These are phyloP conservation scores for Candida sojae DNA, from an alignment of 1,139 yeast species.

Conservation along the genomic window DNA sequence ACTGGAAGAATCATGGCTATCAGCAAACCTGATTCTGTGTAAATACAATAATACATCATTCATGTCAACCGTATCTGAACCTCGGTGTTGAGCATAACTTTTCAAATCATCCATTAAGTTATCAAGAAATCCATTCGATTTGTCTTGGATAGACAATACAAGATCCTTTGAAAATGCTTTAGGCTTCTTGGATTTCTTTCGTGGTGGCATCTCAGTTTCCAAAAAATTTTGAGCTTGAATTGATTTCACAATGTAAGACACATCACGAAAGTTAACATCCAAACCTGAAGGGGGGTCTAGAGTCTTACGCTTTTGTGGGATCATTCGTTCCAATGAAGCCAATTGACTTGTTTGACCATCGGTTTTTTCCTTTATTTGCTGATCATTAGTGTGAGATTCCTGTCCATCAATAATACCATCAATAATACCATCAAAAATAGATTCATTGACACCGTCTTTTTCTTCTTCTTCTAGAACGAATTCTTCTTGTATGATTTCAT, in stretches of 20 bases:
- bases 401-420: conserved; percentile 4
- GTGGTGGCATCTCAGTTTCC: not conserved
- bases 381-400: not conserved
- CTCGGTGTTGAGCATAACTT: conserved; percentile 36
- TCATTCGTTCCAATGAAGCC: not conserved
- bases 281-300: not conserved
- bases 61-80: conserved; percentile 27
- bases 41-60: conserved; percentile 38
- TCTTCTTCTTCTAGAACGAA: conserved; percentile 11
- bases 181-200: conserved; percentile 2
- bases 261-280: conserved; percentile 4
- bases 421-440: conserved; percentile 2
- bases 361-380: not conserved
- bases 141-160: conserved; percentile 17
- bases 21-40: conserved; percentile 32
- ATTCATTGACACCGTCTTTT: not conserved
- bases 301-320: not conserved
- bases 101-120: conserved; percentile 36
- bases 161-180: conserved; percentile 3
- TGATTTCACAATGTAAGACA: conserved; percentile 6
- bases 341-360: not conserved
- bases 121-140: conserved; percentile 32
- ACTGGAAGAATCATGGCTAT: conserved; percentile 14
- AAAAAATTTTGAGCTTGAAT: conserved; percentile 5
- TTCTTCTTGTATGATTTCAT: conserved; percentile 13